Conservation (phyloP, 345 rosid species). For the Sisymbrium irio region DNA sequence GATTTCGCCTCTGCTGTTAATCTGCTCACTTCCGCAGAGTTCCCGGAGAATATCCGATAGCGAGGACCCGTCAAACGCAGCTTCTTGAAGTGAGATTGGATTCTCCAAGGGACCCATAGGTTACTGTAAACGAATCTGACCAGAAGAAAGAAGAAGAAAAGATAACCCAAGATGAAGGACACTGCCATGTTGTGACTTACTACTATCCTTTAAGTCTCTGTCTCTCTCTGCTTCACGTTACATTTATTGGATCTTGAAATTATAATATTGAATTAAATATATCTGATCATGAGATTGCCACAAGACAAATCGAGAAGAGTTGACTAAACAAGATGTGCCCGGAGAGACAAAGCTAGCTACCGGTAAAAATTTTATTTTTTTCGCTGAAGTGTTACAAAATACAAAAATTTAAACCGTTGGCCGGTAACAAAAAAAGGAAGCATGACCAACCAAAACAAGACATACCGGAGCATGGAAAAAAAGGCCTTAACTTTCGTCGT, state of each 20-base stretch:
- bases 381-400: constrained; percentile 19
- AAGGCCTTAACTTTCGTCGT: constrained; percentile 49
- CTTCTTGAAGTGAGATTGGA: constrained; percentile 54
- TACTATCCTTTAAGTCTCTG: not conserved
- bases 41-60: constrained; percentile 59
- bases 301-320: not conserved
- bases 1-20: constrained; percentile 41
- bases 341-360: constrained; percentile 11
- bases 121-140: constrained; percentile 35
- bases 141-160: constrained; percentile 32
- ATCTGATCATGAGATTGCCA: not conserved
- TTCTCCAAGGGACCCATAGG: constrained; percentile 57
- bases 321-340: not conserved
- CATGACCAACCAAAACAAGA: not conserved
- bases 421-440: constrained; percentile 7
- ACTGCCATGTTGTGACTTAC: not conserved
- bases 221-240: not conserved
- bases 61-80: constrained; percentile 58
- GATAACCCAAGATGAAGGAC: constrained; percentile 1
- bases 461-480: not conserved
- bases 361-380: not conserved
- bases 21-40: constrained; percentile 50
- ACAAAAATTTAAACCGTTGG: constrained; percentile 11
- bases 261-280: not conserved
- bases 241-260: constrained; percentile 18